Base-by-base conservation (phyloP, 2,329 filamentous ascomycete species). In the Westerdykella ornata region DNA sequence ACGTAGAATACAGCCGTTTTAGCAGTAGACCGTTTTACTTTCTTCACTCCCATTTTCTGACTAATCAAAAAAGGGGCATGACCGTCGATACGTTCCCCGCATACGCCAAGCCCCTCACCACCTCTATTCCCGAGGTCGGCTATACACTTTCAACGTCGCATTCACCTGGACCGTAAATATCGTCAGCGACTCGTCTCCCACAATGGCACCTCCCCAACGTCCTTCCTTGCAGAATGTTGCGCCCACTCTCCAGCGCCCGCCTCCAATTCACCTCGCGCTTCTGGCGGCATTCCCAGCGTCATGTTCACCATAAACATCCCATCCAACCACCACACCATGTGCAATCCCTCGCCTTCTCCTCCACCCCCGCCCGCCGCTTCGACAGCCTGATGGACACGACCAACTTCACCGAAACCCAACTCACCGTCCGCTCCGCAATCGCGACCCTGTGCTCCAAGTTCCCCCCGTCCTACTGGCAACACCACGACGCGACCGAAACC, bases 391-490 rank as follows among this genome's bases (percentile, higher is more conserved):
- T 89, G 84, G 81, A 86, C 49, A 80, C 76, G 28, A 77, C 77
- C 1, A 79, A 81, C 18, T 88, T 90, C 66, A 82, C 79, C 0
- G 79, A 85, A 34, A 81, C 80, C 37, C 84, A 90, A 54, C 57
- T 88, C 35, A 79, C 76, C 39, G 85, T 90, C 3, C 76, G 84
- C 28, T 81, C 88, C 45, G 80, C 84, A 0, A 74, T 89, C 15
- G 66, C 70, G 3, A 78, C 82, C 17, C 72, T 89, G 18, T 89
- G 85, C 61, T 70, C 79, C 1, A 72, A 78, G 8, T 90, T 86
- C 47, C 78, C 84, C 13, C 82, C 86, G 52, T 66, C 63, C 46
- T 90, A 89, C 66, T 90, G 85, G 85, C 81, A 80, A 52, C 76
- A 84, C 39, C 81, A 72, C 48, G 86, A 92, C 58, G 77, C 85